These are phyloP conservation scores for Diaporthe citrichinensis DNA, from an alignment of 2,329 filamentous ascomycete genomes.

Conservation along the genomic window DNA sequence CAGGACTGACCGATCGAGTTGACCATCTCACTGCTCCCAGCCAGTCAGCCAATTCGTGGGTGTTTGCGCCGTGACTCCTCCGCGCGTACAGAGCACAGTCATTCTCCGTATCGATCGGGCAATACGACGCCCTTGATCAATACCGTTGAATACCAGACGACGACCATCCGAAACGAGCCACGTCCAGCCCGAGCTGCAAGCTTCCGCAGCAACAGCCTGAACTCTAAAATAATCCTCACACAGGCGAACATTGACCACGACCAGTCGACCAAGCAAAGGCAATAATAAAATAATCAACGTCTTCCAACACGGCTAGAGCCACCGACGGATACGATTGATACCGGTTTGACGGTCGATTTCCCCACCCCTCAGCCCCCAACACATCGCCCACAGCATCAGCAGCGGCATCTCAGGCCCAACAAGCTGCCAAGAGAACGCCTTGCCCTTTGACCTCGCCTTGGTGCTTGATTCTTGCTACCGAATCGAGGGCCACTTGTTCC, in stretches of 20 bases:
- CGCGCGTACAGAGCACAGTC: not conserved
- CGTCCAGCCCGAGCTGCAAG: not conserved
- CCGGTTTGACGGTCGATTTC: conserved; percentile 27
- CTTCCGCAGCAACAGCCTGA: not conserved
- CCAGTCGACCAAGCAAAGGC: not conserved
- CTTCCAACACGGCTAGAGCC: conserved; percentile 13
- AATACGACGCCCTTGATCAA: not conserved
- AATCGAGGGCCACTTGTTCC: conserved; percentile 2
- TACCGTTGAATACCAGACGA: not conserved
- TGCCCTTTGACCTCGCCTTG: not conserved
- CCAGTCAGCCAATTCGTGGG: not conserved
- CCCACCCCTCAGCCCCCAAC: conserved; percentile 6
- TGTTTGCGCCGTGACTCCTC: not conserved
- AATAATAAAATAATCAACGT: not conserved
- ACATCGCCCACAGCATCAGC: not conserved
- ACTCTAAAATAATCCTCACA: conserved; percentile 17
- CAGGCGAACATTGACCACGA: not conserved
- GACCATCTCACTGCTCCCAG: not conserved
- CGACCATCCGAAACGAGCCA: not conserved
- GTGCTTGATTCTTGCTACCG: not conserved
- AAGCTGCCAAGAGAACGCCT: conserved; percentile 2
- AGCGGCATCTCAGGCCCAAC: not conserved
- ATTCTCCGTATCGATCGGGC: not conserved
- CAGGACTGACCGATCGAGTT: not conserved
- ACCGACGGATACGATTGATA: conserved; percentile 10